Percentiles rank a stretch among this genome's conserved stretches.
Evolutionary conservation across 805 yeast genomes (phyloP).

Genomic region (Candida ipomoeae): DNA sequence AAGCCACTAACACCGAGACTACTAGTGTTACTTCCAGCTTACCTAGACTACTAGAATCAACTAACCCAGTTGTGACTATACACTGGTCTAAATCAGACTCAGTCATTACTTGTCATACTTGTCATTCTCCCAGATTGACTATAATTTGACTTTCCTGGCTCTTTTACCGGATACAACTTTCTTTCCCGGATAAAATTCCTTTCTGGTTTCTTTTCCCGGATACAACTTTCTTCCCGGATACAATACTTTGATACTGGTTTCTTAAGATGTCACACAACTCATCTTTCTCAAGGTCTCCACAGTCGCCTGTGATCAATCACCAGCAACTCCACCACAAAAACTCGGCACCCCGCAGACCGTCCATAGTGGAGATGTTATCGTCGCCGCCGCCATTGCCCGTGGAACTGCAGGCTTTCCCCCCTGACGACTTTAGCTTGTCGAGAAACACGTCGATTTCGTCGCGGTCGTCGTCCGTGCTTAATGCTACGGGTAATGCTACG

Average conservation of each 20-base stretch:
- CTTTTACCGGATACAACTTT: too few species aligned
- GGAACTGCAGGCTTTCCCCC: constrained; percentile 25
- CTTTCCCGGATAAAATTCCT: too few species aligned
- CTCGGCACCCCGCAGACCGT: constrained; percentile 44
- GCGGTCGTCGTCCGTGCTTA: constrained; percentile 13
- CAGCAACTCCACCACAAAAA: constrained; percentile 16
- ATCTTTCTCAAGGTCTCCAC: constrained; percentile 19
- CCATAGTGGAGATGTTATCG: constrained; percentile 69
- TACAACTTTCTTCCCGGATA: too few species aligned
- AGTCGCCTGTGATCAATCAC: constrained; percentile 15
- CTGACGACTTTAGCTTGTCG: constrained; percentile 35
- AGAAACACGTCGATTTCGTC: constrained; percentile 28
- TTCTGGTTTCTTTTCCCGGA: background rate
- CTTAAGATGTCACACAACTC: constrained; percentile 18
- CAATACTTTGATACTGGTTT: too few species aligned
- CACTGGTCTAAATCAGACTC: too few species aligned
- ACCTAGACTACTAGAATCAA: too few species aligned
- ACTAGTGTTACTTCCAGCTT: too few species aligned
- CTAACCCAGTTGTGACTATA: too few species aligned
- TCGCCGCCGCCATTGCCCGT: constrained; percentile 67
- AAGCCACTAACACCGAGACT: too few species aligned
- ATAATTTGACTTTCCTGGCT: too few species aligned
- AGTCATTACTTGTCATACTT: too few species aligned
- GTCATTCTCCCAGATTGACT: too few species aligned
- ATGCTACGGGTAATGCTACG: constrained; percentile 13